Evolutionary conservation across 768 basidiomycete species (phyloP), one percentile per base, ranked within the genome.

Genomic region (Solioccasus polychromus): DNA sequence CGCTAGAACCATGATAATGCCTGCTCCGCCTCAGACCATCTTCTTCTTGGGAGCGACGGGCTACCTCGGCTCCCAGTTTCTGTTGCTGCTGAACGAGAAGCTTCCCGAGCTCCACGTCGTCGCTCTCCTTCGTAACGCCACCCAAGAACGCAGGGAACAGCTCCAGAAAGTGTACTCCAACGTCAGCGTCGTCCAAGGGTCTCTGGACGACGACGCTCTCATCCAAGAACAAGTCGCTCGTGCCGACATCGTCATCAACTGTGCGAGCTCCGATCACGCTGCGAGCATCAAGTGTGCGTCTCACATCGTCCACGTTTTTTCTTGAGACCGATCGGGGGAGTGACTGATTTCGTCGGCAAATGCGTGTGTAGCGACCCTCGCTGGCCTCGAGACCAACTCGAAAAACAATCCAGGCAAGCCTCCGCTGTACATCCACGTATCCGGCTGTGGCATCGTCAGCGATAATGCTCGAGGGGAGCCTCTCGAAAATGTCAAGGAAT

Each of bases 41-140:
- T 70, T 75, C 56, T 61, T 73, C 41, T 58, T 75, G 14, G 73
- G 74, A 7, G 74, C 72, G 1, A 72, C 72, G 3, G 73, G 74
- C 17, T 74, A 68, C 54, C 56, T 74, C 29, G 71, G 71, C 18
- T 71, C 68, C 17, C 68, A 74, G 41, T 64, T 75, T 48, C 55
- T 75, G 5, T 12, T 61, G 2, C 44, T 63, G 15, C 55, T 72
- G 6, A 67, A 63, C 10, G 54, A 57, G 34, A 64, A 68, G 20
- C 59, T 57, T 24, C 68, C 70, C 1, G 48, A 64, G 6, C 54
- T 66, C 26, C 64, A 60, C 42, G 53, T 75, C 26, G 46, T 64
- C 5, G 70, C 71, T 2, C 63, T 75, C 10, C 53, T 72, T 8
- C 71, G 71, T 20, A 60, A 66, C 15, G 42, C 64, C 3, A 64